Evolutionary conservation across 768 basidiomycete genomes (phyloP).

Genomic region (Dentipellis fragilis): DNA sequence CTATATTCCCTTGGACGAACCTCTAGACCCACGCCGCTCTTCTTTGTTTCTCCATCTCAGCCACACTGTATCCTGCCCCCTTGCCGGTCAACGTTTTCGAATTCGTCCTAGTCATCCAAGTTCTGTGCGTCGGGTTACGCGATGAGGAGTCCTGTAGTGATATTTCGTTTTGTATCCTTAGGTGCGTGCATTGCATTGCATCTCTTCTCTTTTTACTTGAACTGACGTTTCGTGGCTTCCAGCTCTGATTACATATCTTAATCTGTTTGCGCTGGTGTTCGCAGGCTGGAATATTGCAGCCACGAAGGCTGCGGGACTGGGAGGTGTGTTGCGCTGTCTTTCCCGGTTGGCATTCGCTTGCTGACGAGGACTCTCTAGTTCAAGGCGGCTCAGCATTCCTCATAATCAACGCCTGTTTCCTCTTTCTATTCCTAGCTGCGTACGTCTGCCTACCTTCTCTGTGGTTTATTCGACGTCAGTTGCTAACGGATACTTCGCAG

Average conservation of each 20-base stretch:
- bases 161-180: conserved; percentile 43
- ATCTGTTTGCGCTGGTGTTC: neutral
- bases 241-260: conserved; percentile 33
- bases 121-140: neutral
- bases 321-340: neutral
- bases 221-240: neutral
- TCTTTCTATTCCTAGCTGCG: neutral
- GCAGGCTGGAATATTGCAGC: conserved; percentile 2
- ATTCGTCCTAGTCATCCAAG: neutral
- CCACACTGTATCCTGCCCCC: neutral
- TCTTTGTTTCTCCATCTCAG: neutral
- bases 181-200: neutral
- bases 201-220: neutral
- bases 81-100: neutral
- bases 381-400: conserved; percentile 27
- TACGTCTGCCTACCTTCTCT: neutral
- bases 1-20: neutral
- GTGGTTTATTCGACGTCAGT: neutral
- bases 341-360: too few species aligned
- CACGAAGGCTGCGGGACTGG: neutral
- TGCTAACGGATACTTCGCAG: conserved; percentile 24
- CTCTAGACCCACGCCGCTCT: neutral
- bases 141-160: neutral
- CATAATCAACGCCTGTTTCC: conserved; percentile 28
- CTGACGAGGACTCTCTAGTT: neutral